Conservation (phyloP, 306 rosid genomes). For the Acacia crassicarpa region DNA sequence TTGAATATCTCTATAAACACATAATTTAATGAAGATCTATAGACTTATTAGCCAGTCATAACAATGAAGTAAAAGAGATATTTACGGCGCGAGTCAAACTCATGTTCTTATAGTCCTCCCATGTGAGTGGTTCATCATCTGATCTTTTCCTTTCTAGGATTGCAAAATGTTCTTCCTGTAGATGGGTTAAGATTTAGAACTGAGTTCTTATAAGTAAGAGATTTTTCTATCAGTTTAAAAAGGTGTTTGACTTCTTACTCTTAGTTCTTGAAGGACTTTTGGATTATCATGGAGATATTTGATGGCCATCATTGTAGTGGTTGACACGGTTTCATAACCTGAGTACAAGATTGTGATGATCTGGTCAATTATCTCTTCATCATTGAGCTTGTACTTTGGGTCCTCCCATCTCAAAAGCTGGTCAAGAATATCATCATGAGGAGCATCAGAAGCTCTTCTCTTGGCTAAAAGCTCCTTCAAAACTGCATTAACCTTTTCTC, state of each 20-base stretch:
- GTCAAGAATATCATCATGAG: slow-evolving; percentile 57
- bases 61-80: slow-evolving; percentile 15
- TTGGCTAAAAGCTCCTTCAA: slow-evolving; percentile 47
- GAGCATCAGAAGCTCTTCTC: slow-evolving; percentile 51
- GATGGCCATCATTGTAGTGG: slow-evolving; percentile 83
- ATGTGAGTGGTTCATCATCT: slow-evolving; percentile 54
- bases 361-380: slow-evolving; percentile 71
- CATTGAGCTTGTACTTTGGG: slow-evolving; percentile 45
- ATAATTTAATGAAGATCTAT: not conserved
- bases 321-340: slow-evolving; percentile 87
- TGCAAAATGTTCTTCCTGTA: slow-evolving; percentile 74
- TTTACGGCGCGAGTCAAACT: slow-evolving; percentile 62
- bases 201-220: not conserved
- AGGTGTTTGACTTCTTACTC: slow-evolving; percentile 37
- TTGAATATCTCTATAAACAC: not conserved
- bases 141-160: slow-evolving; percentile 49
- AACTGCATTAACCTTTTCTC: slow-evolving; percentile 45
- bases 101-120: slow-evolving; percentile 70
- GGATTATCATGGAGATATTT: slow-evolving; percentile 79
- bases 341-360: slow-evolving; percentile 67
- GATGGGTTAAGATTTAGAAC: not conserved
- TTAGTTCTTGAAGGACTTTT: slow-evolving; percentile 51
- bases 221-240: not conserved
- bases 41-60: not conserved
- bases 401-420: slow-evolving; percentile 47